These are phyloP conservation scores for Pharus latifolius DNA, from an alignment of 176 grass and related monocot genomes.

Conservation along the genomic window DNA sequence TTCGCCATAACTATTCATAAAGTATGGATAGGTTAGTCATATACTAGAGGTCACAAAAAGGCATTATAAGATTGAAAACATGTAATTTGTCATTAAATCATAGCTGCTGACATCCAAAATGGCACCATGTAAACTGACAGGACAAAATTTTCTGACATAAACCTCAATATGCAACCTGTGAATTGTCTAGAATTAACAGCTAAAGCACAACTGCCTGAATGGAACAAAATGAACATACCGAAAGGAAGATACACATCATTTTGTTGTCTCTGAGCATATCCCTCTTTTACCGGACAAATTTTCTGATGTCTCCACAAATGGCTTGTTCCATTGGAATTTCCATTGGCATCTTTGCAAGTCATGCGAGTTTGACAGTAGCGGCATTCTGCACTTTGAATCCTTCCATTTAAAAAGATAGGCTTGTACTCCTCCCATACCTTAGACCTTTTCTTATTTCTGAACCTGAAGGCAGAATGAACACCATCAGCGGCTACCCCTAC, in stretches of 20 bases:
- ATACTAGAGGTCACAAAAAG: background rate
- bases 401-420: slow-evolving; percentile 28
- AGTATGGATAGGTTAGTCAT: slow-evolving; percentile 2
- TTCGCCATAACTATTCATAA: slow-evolving; percentile 8
- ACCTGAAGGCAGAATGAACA: background rate
- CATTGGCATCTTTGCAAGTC: slow-evolving; percentile 40
- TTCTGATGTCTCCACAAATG: slow-evolving; percentile 56
- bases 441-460: slow-evolving; percentile 30
- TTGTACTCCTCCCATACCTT: slow-evolving; percentile 45
- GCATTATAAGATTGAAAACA: background rate
- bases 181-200: background rate
- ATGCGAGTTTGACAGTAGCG: slow-evolving; percentile 37
- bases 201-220: background rate
- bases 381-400: slow-evolving; percentile 25
- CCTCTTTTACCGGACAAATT: slow-evolving; percentile 32
- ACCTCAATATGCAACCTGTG: background rate
- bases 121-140: background rate
- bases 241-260: background rate
- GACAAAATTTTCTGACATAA: background rate
- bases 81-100: background rate
- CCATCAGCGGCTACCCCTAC: slow-evolving; percentile 1
- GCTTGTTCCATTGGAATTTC: slow-evolving; percentile 40
- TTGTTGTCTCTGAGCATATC: background rate
- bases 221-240: slow-evolving; percentile 15
- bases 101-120: background rate